Percentiles rank a stretch among this genome's conserved stretches.
These are phyloP conservation scores for Linum trigynum DNA, from an alignment of 345 rosid species.

Conservation along the genomic window DNA sequence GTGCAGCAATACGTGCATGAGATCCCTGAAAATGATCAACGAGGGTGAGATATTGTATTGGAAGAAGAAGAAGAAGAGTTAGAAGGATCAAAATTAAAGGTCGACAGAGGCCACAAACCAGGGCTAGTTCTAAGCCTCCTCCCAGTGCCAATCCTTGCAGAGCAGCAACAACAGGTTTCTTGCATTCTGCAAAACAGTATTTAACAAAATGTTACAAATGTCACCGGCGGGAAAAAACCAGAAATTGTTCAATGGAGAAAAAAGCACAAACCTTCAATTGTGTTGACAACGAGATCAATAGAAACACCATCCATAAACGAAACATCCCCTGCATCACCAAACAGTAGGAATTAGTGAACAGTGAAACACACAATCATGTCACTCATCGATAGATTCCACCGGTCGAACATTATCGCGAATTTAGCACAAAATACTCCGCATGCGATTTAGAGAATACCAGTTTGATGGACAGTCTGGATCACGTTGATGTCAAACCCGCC, in stretches of 20 bases:
- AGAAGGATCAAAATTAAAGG: not conserved
- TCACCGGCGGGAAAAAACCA: too few relatives aligned
- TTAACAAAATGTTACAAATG: not conserved
- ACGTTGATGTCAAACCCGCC: constrained; percentile 92
- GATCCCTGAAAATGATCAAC: constrained; percentile 46
- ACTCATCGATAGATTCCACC: not conserved
- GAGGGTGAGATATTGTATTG: not conserved
- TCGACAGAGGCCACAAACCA: constrained; percentile 39
- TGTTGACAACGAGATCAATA: constrained; percentile 59
- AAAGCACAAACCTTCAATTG: constrained; percentile 53
- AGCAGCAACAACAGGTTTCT: constrained; percentile 94
- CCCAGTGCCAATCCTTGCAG: constrained; percentile 95
- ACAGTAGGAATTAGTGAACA: not conserved
- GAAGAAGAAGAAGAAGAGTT: not conserved
- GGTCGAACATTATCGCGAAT: not conserved
- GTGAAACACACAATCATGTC: too few relatives aligned
- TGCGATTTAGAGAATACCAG: constrained; percentile 35
- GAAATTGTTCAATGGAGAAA: not conserved
- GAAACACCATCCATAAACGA: constrained; percentile 76
- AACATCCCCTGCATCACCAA: constrained; percentile 44
- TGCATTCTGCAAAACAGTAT: constrained; percentile 44
- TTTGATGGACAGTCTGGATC: constrained; percentile 56
- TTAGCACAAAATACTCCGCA: not conserved
- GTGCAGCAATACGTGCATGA: constrained; percentile 80
- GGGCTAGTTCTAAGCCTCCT: constrained; percentile 86